Percentiles rank a stretch among this genome's conserved stretches.
phyloP scores from a whole-genome alignment of 2,329 filamentous ascomycete species.

The Fusarium sp. region DNA sequence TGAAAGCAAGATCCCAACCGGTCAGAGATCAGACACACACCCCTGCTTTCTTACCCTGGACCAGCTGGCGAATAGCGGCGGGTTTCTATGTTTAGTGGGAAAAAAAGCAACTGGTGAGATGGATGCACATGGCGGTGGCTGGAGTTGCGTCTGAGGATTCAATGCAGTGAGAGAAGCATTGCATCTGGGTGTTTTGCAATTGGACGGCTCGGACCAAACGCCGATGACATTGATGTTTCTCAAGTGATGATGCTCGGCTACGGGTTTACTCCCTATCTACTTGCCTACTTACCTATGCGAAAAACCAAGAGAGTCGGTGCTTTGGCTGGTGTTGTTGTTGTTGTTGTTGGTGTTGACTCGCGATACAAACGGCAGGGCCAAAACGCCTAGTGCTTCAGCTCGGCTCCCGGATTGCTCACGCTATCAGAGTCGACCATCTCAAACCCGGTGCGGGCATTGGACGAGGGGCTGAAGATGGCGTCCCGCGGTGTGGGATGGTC shows the following conservation, averaged over 20 bases:
- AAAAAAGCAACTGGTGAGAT: neutral
- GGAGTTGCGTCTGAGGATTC: constrained; percentile 1
- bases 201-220: neutral
- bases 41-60: constrained; percentile 6
- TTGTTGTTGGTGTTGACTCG: neutral
- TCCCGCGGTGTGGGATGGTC: neutral
- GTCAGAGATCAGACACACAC: neutral
- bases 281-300: neutral
- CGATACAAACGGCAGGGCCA: neutral
- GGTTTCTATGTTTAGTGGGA: neutral
- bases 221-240: neutral
- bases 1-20: constrained; percentile 1
- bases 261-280: neutral
- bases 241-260: neutral
- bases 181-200: constrained; percentile 2
- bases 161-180: neutral
- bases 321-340: neutral
- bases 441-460: neutral
- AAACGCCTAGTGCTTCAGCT: neutral
- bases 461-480: constrained; percentile 5
- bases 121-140: constrained; percentile 1
- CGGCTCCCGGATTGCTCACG: neutral
- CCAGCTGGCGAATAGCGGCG: neutral
- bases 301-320: neutral
- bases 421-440: neutral